These are phyloP conservation scores for Quercus wislizeni DNA, from an alignment of 306 rosid genomes.

Conservation along the genomic window DNA sequence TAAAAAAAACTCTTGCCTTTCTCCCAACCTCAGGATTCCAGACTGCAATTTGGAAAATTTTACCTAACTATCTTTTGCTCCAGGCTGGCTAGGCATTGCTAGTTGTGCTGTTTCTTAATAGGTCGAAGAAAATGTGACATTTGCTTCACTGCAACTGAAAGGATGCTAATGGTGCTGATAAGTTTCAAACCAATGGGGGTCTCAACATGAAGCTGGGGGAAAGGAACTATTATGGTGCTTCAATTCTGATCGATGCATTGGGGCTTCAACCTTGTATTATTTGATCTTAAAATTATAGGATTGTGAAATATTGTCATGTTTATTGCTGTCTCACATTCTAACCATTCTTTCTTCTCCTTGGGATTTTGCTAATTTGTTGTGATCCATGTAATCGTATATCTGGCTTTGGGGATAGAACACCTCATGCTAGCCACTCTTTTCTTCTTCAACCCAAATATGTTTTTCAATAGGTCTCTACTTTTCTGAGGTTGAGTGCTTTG, in stretches of 20 bases:
- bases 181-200: conserved; percentile 12
- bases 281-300: conserved; percentile 22
- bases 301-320: conserved; percentile 29
- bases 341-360: conserved; percentile 36
- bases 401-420: conserved; percentile 18
- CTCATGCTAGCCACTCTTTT: conserved; percentile 17
- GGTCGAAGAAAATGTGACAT: not conserved
- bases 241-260: conserved; percentile 30
- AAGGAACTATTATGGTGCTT: conserved; percentile 18
- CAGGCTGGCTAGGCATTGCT: not conserved
- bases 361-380: conserved; percentile 30
- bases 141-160: conserved; percentile 14
- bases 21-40: conserved; percentile 23
- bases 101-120: not conserved
- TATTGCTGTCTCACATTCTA: conserved; percentile 20
- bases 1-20: conserved; percentile 5
- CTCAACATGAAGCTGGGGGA: conserved; percentile 15
- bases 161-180: conserved; percentile 7
- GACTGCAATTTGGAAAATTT: conserved; percentile 10
- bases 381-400: conserved; percentile 20
- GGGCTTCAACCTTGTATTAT: conserved; percentile 44
- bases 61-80: conserved; percentile 12
- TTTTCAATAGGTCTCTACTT: conserved; percentile 1
- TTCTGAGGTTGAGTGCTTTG: conserved; percentile 10
- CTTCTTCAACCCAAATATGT: not conserved